phyloP scores from a whole-genome alignment of 2,329 filamentous ascomycete species.

The Acarospora socialis region DNA sequence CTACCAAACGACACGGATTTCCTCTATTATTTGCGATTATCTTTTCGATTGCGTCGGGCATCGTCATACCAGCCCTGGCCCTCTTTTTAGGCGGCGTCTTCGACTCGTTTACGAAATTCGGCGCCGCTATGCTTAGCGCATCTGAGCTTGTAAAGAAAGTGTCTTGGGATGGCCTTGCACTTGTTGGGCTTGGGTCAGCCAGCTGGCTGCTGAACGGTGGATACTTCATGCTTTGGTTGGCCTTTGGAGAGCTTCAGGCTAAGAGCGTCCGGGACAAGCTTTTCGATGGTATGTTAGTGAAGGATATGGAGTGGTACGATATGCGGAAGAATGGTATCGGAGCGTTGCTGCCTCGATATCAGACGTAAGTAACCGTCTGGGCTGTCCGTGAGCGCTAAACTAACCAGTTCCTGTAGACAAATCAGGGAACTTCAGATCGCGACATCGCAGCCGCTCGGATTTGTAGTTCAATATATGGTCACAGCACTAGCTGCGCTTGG shows the following conservation, averaged over 20 bases:
- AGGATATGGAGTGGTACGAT: slow-evolving; percentile 75
- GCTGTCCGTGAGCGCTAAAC: too few species aligned
- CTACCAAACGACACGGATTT: slow-evolving; percentile 43
- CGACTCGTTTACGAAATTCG: slow-evolving; percentile 53
- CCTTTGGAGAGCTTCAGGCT: slow-evolving; percentile 71
- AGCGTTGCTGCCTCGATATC: slow-evolving; percentile 55
- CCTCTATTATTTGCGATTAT: slow-evolving; percentile 41
- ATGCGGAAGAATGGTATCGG: slow-evolving; percentile 53
- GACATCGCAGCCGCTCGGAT: slow-evolving; percentile 65
- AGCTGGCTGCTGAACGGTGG: slow-evolving; percentile 54
- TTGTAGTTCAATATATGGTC: slow-evolving; percentile 49
- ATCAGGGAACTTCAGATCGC: slow-evolving; percentile 69
- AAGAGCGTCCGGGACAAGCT: slow-evolving; percentile 47
- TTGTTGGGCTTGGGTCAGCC: slow-evolving; percentile 48
- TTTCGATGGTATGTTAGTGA: slow-evolving; percentile 55
- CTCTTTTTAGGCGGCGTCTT: slow-evolving; percentile 65
- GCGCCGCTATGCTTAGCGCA: slow-evolving; percentile 36
- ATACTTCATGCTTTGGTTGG: slow-evolving; percentile 57
- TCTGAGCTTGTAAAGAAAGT: slow-evolving; percentile 41
- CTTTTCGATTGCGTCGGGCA: slow-evolving; percentile 45
- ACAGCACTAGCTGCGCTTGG: slow-evolving; percentile 50
- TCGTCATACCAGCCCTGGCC: slow-evolving; percentile 49
- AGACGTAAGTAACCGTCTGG: slow-evolving; percentile 47
- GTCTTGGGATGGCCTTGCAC: slow-evolving; percentile 44
- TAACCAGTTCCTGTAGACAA: slow-evolving; percentile 43